A percentile compares a stretch with the other conserved stretches of the same genome.
Evolutionary conservation across 768 basidiomycete genomes (phyloP).

Genomic region (Chalciporus piperatus): DNA sequence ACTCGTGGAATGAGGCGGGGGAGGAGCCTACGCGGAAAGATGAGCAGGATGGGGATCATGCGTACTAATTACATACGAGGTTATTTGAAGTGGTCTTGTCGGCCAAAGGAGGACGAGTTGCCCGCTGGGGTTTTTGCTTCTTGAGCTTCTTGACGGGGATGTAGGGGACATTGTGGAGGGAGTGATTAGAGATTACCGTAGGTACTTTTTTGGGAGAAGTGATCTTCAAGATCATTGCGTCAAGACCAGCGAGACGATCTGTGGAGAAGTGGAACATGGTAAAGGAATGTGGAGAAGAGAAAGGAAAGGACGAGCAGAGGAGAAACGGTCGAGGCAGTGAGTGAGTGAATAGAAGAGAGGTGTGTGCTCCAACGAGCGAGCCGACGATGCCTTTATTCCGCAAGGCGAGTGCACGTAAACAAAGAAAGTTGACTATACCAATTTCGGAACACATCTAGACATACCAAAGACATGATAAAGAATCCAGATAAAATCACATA

Average conservation of each 20-base stretch:
- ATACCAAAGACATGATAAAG: neutral
- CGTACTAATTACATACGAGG: conserved; percentile 25
- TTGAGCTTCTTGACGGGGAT: conserved; percentile 22
- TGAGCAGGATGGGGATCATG: conserved; percentile 11
- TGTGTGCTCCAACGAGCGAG: conserved; percentile 2
- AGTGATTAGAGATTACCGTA: conserved; percentile 25
- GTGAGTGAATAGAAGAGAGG: conserved; percentile 9
- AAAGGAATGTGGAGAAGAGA: conserved; percentile 12
- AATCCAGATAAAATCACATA: neutral
- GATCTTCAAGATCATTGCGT: conserved; percentile 38
- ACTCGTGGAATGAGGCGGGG: conserved; percentile 13
- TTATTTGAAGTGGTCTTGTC: conserved; percentile 31
- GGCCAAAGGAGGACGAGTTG: conserved; percentile 30
- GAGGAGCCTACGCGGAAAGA: conserved; percentile 10
- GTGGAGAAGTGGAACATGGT: conserved; percentile 36
- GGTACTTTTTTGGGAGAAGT: conserved; percentile 26
- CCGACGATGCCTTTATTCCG: neutral
- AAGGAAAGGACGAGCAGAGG: conserved; percentile 3
- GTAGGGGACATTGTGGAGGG: conserved; percentile 15
- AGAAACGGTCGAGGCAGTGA: neutral
- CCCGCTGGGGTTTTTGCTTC: conserved; percentile 19
- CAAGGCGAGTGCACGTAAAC: neutral
- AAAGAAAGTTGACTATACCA: neutral
- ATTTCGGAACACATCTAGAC: neutral
- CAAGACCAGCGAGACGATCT: conserved; percentile 44